A percentile compares a stretch with the other conserved stretches of the same genome.
Evolutionary conservation across 2,329 filamentous ascomycete species (phyloP).

Genomic region (Lojkania enalia): DNA sequence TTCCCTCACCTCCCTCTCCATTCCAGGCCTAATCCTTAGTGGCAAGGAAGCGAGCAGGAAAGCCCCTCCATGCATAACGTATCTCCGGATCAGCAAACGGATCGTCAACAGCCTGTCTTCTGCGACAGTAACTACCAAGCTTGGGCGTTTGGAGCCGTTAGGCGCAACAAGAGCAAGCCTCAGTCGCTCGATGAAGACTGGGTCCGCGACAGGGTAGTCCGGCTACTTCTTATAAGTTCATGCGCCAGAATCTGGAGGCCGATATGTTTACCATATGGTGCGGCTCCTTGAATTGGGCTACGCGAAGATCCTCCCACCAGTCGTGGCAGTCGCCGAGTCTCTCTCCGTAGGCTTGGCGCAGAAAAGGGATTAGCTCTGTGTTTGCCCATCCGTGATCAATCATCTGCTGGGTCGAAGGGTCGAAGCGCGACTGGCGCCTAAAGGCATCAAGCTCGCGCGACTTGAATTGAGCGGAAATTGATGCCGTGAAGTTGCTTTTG

Average conservation of each 20-base stretch:
- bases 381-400: slow-evolving; percentile 1
- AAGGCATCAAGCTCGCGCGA: slow-evolving; percentile 2
- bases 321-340: neutral
- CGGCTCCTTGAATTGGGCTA: slow-evolving; percentile 1
- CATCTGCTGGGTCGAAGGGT: neutral
- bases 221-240: neutral
- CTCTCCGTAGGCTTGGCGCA: neutral
- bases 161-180: neutral
- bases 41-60: neutral
- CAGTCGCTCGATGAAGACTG: slow-evolving; percentile 3
- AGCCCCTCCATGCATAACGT: neutral
- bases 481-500: neutral
- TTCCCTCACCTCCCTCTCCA: neutral
- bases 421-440: neutral
- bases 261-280: neutral
- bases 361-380: slow-evolving; percentile 1
- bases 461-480: neutral
- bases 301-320: neutral
- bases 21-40: neutral
- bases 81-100: slow-evolving; percentile 1
- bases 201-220: slow-evolving; percentile 1
- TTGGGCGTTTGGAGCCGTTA: neutral
- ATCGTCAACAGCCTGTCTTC: slow-evolving; percentile 1
- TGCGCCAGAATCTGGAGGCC: neutral
- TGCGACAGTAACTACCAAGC: neutral